Percentiles rank a stretch among this genome's conserved stretches.
These are phyloP conservation scores for Fusarium duplospermum DNA, from an alignment of 2,329 filamentous ascomycete species.

Conservation along the genomic window DNA sequence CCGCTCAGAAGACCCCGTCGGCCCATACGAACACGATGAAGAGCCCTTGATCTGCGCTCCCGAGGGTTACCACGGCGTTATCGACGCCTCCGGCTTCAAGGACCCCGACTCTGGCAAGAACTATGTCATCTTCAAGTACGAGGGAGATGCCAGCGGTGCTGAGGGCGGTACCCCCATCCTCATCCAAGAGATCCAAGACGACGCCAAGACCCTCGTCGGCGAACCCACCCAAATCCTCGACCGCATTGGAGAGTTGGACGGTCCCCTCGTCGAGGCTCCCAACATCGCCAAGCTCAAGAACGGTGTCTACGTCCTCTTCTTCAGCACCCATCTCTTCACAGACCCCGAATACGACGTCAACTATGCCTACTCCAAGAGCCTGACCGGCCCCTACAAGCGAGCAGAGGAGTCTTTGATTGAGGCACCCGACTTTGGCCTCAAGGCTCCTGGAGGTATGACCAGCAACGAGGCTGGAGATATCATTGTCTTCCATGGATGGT, in stretches of 20 bases:
- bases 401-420: constrained; percentile 13
- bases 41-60: constrained; percentile 10
- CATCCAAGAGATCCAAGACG: constrained; percentile 12
- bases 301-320: constrained; percentile 17
- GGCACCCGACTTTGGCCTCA: constrained; percentile 10
- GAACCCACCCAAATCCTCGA: constrained; percentile 12
- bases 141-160: constrained; percentile 13
- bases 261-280: constrained; percentile 6
- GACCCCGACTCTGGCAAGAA: constrained; percentile 3
- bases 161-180: constrained; percentile 12
- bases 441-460: constrained; percentile 19
- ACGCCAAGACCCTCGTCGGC: constrained; percentile 10
- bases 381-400: constrained; percentile 6
- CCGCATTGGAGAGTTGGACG: constrained; percentile 8
- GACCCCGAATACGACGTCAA: constrained; percentile 21
- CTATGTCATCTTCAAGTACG: constrained; percentile 16
- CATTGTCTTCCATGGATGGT: constrained; percentile 20
- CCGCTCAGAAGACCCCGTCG: background rate
- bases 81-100: constrained; percentile 19
- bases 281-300: constrained; percentile 5
- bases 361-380: constrained; percentile 8
- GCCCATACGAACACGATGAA: constrained; percentile 7
- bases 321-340: constrained; percentile 15
- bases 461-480: constrained; percentile 16
- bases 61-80: constrained; percentile 4